Conservation (phyloP, 1,284 basidiomycete species). For the Phylloporus gajari region DNA sequence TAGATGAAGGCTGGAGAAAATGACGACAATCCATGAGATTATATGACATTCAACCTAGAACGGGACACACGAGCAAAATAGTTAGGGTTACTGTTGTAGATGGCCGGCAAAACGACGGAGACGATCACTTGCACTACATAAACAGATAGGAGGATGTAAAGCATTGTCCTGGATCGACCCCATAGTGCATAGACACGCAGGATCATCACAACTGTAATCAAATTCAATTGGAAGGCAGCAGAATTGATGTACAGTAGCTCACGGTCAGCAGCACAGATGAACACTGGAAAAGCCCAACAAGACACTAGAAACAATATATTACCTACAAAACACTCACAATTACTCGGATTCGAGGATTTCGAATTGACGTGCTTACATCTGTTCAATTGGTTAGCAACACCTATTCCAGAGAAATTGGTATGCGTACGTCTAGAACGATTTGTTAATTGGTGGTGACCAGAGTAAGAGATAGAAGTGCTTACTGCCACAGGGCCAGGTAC, state of each 20-base stretch:
- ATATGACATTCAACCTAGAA: neutral
- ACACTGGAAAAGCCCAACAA: neutral
- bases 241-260: neutral
- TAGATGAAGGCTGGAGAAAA: neutral
- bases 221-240: neutral
- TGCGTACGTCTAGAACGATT: neutral
- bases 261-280: slow-evolving; percentile 16
- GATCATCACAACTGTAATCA: slow-evolving; percentile 27
- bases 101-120: neutral
- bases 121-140: neutral
- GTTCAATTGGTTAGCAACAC: neutral
- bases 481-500: slow-evolving; percentile 1
- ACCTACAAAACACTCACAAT: slow-evolving; percentile 8
- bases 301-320: neutral
- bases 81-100: neutral
- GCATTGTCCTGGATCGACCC: slow-evolving; percentile 15
- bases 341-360: neutral
- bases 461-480: neutral
- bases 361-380: slow-evolving; percentile 21
- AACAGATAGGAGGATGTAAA: slow-evolving; percentile 7
- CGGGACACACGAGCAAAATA: neutral
- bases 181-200: slow-evolving; percentile 28
- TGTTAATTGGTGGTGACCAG: neutral
- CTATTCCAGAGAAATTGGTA: neutral
- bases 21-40: neutral